phyloP scores from a whole-genome alignment of 495 filamentous ascomycete genomes.

The Aspergillus ostianus region DNA sequence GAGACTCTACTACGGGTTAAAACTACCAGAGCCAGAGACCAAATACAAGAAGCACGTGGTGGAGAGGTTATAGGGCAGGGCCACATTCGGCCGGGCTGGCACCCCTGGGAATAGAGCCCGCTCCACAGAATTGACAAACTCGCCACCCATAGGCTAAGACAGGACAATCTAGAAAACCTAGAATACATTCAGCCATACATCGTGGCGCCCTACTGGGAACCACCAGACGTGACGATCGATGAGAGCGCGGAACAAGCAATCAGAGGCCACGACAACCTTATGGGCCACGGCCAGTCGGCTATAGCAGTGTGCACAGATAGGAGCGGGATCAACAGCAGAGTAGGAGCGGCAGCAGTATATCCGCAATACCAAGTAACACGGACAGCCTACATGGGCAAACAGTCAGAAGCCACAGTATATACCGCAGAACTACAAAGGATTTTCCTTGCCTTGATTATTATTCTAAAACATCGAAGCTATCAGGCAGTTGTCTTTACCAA shows the following conservation, averaged over 20 bases:
- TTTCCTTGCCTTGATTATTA: conserved; percentile 6
- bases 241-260: too few species aligned
- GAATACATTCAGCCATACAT: conserved; percentile 7
- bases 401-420: conserved; percentile 7
- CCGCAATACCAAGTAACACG: conserved; percentile 7
- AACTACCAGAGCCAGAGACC: too few species aligned
- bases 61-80: conserved; percentile 5
- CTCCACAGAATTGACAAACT: conserved; percentile 5
- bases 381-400: conserved; percentile 9
- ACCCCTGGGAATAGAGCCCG: conserved; percentile 9
- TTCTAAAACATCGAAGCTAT: neutral
- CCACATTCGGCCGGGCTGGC: conserved; percentile 1
- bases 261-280: conserved; percentile 3
- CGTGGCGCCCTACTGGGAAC: conserved; percentile 2
- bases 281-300: neutral
- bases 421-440: conserved; percentile 5
- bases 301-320: conserved; percentile 7
- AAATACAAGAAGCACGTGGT: conserved; percentile 1
- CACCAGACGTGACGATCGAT: too few species aligned
- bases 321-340: conserved; percentile 6
- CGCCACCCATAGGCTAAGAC: conserved; percentile 7
- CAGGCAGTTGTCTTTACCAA: conserved; percentile 5
- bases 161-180: conserved; percentile 1
- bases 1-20: too few species aligned
- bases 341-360: conserved; percentile 10